These are phyloP conservation scores for Pulveroboletus frians DNA, from an alignment of 768 basidiomycete species.

Conservation along the genomic window DNA sequence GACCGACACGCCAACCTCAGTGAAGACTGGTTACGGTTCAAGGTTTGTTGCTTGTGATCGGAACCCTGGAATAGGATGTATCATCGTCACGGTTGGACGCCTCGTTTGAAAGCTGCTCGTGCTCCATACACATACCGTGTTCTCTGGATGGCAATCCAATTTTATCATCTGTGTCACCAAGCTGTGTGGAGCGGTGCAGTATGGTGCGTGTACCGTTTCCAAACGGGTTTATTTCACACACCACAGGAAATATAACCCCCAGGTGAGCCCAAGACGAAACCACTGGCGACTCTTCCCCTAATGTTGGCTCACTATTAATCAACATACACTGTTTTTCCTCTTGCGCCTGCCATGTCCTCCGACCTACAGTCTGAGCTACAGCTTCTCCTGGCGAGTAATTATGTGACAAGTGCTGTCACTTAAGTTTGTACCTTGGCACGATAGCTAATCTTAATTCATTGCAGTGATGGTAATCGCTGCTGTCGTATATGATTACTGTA, in stretches of 20 bases:
- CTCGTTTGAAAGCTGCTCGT: too few species aligned
- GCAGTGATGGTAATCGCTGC: background rate
- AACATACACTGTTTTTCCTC: background rate
- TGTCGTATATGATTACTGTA: slow-evolving; percentile 8
- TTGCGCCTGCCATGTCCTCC: background rate
- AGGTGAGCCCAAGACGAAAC: background rate
- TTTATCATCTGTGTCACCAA: too few species aligned
- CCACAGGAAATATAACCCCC: background rate
- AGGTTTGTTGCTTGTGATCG: too few species aligned
- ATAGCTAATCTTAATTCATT: background rate
- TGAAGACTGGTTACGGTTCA: too few species aligned
- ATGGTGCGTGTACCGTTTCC: too few species aligned
- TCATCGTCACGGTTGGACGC: too few species aligned
- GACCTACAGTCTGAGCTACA: background rate
- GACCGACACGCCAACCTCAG: too few species aligned
- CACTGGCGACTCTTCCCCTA: background rate
- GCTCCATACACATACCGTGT: too few species aligned
- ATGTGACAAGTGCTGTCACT: background rate
- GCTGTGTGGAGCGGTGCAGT: too few species aligned
- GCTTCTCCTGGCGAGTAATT: background rate
- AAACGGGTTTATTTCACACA: too few species aligned
- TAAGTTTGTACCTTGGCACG: background rate
- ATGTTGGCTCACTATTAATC: background rate
- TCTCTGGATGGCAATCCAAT: too few species aligned
- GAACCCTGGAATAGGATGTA: too few species aligned